Evolutionary conservation across 2,329 filamentous ascomycete genomes (phyloP), one percentile per base, ranked within the genome.

Genomic region (Sphaerulina musiva): DNA sequence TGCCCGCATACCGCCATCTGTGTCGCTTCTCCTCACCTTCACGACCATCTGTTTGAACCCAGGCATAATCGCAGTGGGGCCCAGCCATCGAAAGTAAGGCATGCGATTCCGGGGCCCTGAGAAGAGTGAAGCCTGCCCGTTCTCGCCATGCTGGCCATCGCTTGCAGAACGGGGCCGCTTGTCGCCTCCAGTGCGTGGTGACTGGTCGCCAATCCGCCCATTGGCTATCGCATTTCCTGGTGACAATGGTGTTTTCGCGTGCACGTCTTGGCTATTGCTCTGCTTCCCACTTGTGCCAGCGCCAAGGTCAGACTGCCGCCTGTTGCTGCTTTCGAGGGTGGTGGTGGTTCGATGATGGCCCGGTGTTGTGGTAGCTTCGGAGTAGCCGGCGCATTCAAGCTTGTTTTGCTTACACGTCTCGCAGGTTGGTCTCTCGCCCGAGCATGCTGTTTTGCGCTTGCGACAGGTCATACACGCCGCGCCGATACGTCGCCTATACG

Each of bases 41-140:
- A 87, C 84, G 26, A 95, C 87, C 88, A 95, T 95, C 69, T 95
- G 89, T 71, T 95, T 95, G 73, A 90, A 95, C 20, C 89, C 89
- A 1, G 89, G 89, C 49, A 93, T 88, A 65, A 95, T 95, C 58
- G 89, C 90, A 1, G 90, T 95, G 0, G 89, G 88, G 0, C 89
- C 90, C 67, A 95, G 93, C 70, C 93, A 95, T 56, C 90, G 79
- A 64, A 95, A 95, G 68, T 93, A 95, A 0, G 89, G 89, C 59
- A 95, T 87, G 51, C 85, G 80, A 65, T 86, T 80, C 76, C 68
- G 74, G 10, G 65, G 61, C 6, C 64, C 61, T 1, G 67, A 60
- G 51, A 70, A 69, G 4, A 69, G 48, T 9, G 68, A 62, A 26
- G 60, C 56, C 12, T 34, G 53, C 34, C 36, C 34, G 38, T 31